phyloP scores from a whole-genome alignment of 2,329 filamentous ascomycete genomes.

The Hypoxylon sp. region DNA sequence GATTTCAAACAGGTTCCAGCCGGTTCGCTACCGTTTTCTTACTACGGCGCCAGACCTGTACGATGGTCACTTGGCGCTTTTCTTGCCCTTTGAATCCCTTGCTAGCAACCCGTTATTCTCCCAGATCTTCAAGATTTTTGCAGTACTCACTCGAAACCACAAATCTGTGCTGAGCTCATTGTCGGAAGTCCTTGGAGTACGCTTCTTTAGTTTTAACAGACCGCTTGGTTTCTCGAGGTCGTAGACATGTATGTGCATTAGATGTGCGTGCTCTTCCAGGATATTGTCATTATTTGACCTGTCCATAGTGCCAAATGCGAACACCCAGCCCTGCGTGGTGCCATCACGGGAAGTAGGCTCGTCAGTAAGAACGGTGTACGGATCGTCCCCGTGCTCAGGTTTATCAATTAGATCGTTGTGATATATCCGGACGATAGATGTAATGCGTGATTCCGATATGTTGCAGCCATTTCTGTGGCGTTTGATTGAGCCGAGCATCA shows the following conservation, averaged over 20 bases:
- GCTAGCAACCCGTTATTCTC: neutral
- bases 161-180: neutral
- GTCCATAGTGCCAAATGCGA: neutral
- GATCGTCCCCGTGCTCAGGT: neutral
- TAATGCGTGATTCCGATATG: too few relatives aligned
- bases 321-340: neutral
- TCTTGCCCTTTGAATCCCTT: neutral
- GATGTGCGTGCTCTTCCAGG: neutral
- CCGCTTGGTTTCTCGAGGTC: neutral
- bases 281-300: neutral
- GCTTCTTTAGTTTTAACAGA: conserved; percentile 4
- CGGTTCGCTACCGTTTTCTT: neutral
- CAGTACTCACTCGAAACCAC: neutral
- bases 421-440: neutral
- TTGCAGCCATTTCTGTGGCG: too few relatives aligned
- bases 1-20: too few relatives aligned
- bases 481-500: too few relatives aligned
- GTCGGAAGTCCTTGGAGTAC: neutral
- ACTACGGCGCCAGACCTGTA: neutral
- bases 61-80: conserved; percentile 1
- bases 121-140: neutral
- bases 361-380: neutral
- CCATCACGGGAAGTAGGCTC: neutral
- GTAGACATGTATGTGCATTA: neutral
- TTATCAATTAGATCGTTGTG: neutral